Conservation (phyloP, 768 basidiomycete species). For the Lactifluus hygrophoroides region DNA sequence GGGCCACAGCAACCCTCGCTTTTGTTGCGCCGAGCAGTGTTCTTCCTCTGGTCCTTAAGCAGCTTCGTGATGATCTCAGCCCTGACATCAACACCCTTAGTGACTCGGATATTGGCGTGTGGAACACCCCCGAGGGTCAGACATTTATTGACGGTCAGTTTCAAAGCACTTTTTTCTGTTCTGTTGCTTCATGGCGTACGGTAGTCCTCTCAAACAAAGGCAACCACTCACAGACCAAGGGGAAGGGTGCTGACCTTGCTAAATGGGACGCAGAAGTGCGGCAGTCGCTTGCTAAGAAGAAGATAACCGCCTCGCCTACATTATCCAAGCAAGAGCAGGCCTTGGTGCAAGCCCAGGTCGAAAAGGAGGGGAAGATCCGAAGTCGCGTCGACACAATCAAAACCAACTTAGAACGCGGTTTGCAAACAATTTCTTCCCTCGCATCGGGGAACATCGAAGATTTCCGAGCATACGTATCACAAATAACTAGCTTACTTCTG, state of each 20-base stretch:
- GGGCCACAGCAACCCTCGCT: conserved; percentile 63
- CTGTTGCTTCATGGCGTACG: neutral
- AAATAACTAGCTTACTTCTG: conserved; percentile 52
- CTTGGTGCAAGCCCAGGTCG: conserved; percentile 74
- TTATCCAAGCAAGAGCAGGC: conserved; percentile 82
- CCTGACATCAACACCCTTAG: conserved; percentile 52
- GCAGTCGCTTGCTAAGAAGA: conserved; percentile 75
- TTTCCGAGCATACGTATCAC: conserved; percentile 48
- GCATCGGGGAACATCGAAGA: conserved; percentile 42
- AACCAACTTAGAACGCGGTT: conserved; percentile 50
- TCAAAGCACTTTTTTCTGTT: neutral
- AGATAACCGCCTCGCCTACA: conserved; percentile 38
- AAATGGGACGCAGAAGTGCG: conserved; percentile 96
- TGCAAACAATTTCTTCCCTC: conserved; percentile 60
- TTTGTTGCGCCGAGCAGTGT: conserved; percentile 70
- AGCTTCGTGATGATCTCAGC: conserved; percentile 59
- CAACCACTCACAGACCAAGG: conserved; percentile 50
- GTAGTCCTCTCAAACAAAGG: conserved; percentile 57
- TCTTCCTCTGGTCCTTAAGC: conserved; percentile 62
- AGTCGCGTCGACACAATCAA: conserved; percentile 48
- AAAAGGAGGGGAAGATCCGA: conserved; percentile 68
- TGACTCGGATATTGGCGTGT: conserved; percentile 70
- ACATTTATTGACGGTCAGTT: conserved; percentile 66
- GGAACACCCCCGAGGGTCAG: conserved; percentile 78
- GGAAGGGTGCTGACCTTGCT: conserved; percentile 82